Evolutionary conservation across 345 rosid genomes (phyloP).

Genomic region (Populus euphratica): DNA sequence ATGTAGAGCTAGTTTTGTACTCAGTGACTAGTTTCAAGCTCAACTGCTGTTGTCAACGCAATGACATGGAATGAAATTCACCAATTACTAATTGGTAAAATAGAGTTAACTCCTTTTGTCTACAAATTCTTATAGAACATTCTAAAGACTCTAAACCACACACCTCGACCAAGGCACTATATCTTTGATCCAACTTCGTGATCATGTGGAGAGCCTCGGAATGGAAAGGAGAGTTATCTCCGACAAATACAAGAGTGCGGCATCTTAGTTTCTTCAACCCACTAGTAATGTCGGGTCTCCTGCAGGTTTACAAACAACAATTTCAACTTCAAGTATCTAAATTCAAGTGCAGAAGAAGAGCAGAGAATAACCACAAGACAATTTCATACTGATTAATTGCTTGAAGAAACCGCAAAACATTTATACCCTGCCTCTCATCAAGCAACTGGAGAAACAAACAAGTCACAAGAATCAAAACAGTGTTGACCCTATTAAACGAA

Average conservation of each 20-base stretch:
- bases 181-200: conserved; percentile 73
- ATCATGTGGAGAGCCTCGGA: conserved; percentile 81
- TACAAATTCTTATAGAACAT: background rate
- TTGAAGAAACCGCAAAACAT: conserved; percentile 25
- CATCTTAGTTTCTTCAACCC: conserved; percentile 71
- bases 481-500: background rate
- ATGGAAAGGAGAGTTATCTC: conserved; percentile 83
- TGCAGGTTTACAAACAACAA: conserved; percentile 26
- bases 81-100: background rate
- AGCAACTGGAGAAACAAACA: conserved; percentile 21
- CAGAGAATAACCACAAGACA: background rate
- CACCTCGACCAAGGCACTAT: conserved; percentile 90
- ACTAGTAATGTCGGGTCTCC: conserved; percentile 85
- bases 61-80: background rate
- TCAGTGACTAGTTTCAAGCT: background rate
- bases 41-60: no score
- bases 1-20: background rate
- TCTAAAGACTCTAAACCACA: background rate
- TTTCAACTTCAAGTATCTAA: background rate
- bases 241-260: conserved; percentile 79
- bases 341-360: background rate
- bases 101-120: background rate
- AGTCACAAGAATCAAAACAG: background rate
- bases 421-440: conserved; percentile 30
- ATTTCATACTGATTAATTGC: conserved; percentile 19